A percentile compares a stretch with the other conserved stretches of the same genome.
phyloP scores from a whole-genome alignment of 2,329 filamentous ascomycete genomes.

The Plenodomus tracheiphilus region DNA sequence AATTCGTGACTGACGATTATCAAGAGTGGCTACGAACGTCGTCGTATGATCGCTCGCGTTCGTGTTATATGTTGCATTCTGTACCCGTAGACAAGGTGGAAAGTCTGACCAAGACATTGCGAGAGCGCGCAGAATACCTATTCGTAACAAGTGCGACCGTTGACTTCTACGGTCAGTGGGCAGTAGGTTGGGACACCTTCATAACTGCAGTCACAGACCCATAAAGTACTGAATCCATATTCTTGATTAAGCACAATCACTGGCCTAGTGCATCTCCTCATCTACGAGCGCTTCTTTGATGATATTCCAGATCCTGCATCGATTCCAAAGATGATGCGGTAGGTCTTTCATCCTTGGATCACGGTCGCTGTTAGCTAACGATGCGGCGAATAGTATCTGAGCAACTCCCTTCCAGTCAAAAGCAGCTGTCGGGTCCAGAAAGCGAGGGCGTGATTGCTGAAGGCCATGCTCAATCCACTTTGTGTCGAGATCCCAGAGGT shows the following conservation, averaged over 20 bases:
- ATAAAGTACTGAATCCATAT: too few relatives aligned
- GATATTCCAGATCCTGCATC: slow-evolving; percentile 31
- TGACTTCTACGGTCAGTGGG: slow-evolving; percentile 29
- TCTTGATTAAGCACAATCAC: too few relatives aligned
- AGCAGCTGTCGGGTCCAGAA: neutral
- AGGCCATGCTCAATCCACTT: slow-evolving; percentile 10
- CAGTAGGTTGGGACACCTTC: slow-evolving; percentile 24
- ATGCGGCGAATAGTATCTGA: slow-evolving; percentile 16
- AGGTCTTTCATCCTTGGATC: slow-evolving; percentile 15
- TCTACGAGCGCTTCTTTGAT: slow-evolving; percentile 20
- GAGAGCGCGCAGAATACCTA: slow-evolving; percentile 23
- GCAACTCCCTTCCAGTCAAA: slow-evolving; percentile 25
- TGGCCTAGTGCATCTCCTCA: too few relatives aligned
- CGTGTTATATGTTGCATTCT: slow-evolving; percentile 34
- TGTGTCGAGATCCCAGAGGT: slow-evolving; percentile 30
- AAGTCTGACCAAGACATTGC: slow-evolving; percentile 13
- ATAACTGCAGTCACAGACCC: slow-evolving; percentile 17
- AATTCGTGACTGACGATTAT: slow-evolving; percentile 21
- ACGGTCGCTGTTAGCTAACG: slow-evolving; percentile 10
- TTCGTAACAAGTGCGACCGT: slow-evolving; percentile 29
- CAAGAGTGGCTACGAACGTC: slow-evolving; percentile 31
- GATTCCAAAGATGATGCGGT: slow-evolving; percentile 28
- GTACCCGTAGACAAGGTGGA: slow-evolving; percentile 20
- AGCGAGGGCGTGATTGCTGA: neutral
- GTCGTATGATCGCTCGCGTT: slow-evolving; percentile 20